Percentiles rank a stretch among this genome's conserved stretches.
phyloP scores from a whole-genome alignment of 2,329 filamentous ascomycete species.

The Mycocentrospora acerina region DNA sequence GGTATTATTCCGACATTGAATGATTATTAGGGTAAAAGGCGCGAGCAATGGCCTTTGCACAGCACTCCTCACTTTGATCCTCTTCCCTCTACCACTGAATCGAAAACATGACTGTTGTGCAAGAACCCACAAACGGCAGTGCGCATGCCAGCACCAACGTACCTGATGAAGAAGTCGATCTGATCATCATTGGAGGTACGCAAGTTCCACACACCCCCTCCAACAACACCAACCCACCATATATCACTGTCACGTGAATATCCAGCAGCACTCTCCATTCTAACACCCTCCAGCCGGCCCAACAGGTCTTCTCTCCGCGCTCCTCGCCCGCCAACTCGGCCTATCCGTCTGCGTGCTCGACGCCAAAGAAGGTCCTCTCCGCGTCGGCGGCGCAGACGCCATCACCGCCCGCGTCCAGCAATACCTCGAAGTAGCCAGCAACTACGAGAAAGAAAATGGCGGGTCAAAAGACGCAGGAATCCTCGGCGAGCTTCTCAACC shows the following conservation, averaged over 20 bases:
- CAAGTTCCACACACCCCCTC: no score
- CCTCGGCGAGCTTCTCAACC: constrained; percentile 39
- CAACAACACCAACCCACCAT: no score
- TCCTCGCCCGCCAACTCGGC: constrained; percentile 47
- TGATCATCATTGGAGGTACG: constrained; percentile 21
- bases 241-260: no score
- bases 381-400: constrained; percentile 51
- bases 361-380: constrained; percentile 42
- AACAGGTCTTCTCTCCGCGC: constrained; percentile 50
- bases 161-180: constrained; percentile 8
- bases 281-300: constrained; percentile 47
- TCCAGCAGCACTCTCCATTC: background rate
- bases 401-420: constrained; percentile 54
- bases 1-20: no score
- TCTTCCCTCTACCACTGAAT: no score
- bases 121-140: constrained; percentile 1
- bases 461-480: constrained; percentile 11
- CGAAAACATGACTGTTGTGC: constrained; percentile 1
- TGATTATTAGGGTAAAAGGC: no score
- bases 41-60: no score
- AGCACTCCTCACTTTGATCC: no score
- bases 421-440: constrained; percentile 49
- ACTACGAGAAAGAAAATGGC: constrained; percentile 32
- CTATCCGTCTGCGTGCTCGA: constrained; percentile 46
- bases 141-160: background rate